These are phyloP conservation scores for Gynandropsis gynandra DNA, from an alignment of 345 rosid genomes.

Conservation along the genomic window DNA sequence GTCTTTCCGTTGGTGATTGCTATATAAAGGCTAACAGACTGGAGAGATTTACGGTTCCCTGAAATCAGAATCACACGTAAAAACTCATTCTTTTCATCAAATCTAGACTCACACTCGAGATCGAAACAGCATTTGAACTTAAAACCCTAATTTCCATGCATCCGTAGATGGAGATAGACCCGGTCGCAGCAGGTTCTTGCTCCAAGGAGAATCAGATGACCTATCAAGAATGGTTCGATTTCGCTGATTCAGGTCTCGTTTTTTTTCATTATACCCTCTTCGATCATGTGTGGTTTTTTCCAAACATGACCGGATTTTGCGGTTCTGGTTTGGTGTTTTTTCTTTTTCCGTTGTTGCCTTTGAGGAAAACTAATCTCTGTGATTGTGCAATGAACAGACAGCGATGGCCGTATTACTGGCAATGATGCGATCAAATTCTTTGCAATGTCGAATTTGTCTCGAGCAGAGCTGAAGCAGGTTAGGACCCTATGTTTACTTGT, in stretches of 20 bases:
- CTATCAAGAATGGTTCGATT: conserved; percentile 82
- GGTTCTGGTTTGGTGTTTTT: not conserved
- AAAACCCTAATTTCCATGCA: not conserved
- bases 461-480: conserved; percentile 87
- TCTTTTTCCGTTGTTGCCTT: not conserved
- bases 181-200: conserved; percentile 56
- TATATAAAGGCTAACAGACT: too few relatives aligned
- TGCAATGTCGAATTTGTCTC: conserved; percentile 64
- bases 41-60: too few relatives aligned
- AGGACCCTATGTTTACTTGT: not conserved
- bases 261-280: not conserved
- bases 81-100: not conserved
- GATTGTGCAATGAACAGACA: conserved; percentile 36
- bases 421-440: conserved; percentile 80
- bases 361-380: not conserved
- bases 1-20: too few relatives aligned
- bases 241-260: conserved; percentile 69
- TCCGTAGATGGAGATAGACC: conserved; percentile 60
- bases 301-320: not conserved
- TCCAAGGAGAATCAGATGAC: conserved; percentile 68
- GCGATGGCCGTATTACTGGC: conserved; percentile 88
- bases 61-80: conserved; percentile 24
- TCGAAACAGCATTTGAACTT: not conserved
- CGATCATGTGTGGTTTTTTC: too few relatives aligned
- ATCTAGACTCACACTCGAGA: conserved; percentile 22